Evolutionary conservation across 345 rosid genomes (phyloP).

Genomic region (Garcia nutans): DNA sequence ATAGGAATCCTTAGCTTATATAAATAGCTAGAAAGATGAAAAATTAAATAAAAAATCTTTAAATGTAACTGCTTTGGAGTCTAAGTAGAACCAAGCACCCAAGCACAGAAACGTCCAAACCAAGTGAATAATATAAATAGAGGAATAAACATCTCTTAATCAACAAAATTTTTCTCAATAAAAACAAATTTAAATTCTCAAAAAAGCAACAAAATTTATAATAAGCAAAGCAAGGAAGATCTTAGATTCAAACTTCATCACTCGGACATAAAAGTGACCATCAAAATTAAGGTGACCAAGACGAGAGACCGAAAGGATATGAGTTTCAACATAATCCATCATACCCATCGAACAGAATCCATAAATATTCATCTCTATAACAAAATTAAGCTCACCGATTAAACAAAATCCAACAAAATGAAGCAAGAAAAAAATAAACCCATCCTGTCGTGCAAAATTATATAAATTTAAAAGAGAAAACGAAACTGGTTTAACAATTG

Average conservation of each 20-base stretch:
- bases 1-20: neutral
- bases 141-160: neutral
- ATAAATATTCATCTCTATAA: neutral
- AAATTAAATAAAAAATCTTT: neutral
- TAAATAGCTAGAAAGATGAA: conserved; percentile 5
- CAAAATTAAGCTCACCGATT: conserved; percentile 4
- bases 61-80: neutral
- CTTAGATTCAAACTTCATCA: neutral
- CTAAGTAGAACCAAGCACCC: neutral
- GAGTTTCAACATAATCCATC: neutral
- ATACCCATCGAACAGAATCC: neutral
- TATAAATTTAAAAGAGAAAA: neutral
- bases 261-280: neutral
- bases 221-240: neutral
- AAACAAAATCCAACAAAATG: neutral
- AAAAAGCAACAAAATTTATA: neutral
- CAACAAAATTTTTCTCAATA: neutral
- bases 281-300: conserved; percentile 1
- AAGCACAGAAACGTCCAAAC: neutral
- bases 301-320: neutral
- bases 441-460: conserved; percentile 7
- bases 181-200: neutral
- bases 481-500: neutral
- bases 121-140: neutral
- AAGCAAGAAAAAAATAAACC: conserved; percentile 5